Evolutionary conservation across 768 basidiomycete genomes (phyloP).

Genomic region (Sporobolomyces phaffii): DNA sequence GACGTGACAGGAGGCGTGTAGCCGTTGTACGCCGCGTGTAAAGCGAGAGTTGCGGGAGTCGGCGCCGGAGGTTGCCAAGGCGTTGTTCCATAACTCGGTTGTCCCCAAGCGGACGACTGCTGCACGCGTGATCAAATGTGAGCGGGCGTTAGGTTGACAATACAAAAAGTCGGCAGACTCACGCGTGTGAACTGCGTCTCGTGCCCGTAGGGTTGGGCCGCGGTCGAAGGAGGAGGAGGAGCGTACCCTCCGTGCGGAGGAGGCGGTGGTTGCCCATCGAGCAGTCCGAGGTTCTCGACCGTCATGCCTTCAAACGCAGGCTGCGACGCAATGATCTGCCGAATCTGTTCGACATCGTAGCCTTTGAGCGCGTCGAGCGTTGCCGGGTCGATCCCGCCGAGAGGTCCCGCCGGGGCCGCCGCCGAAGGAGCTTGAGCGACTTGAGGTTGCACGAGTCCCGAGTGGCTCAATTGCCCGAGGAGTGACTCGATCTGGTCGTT

Average conservation of each 20-base stretch:
- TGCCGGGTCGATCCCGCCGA: not conserved
- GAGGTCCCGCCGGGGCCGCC: not conserved
- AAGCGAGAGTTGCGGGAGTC: too few relatives aligned
- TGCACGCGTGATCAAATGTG: too few relatives aligned
- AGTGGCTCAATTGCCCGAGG: constrained; percentile 15
- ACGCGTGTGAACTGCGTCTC: too few relatives aligned
- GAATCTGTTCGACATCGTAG: constrained; percentile 8
- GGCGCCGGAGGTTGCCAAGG: constrained; percentile 2
- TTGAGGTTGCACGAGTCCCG: not conserved
- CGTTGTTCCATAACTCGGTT: not conserved
- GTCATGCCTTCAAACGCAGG: constrained; percentile 2
- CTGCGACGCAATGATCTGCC: not conserved
- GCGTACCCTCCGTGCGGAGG: not conserved
- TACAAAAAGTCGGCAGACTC: not conserved
- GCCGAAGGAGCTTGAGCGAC: not conserved
- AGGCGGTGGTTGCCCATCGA: not conserved
- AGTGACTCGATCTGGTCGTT: constrained; percentile 21
- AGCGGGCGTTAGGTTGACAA: not conserved
- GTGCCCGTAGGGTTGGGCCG: too few relatives aligned
- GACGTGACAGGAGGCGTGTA: constrained; percentile 33
- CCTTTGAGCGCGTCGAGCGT: constrained; percentile 8
- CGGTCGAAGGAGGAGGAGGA: too few relatives aligned
- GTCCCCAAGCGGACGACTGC: not conserved
- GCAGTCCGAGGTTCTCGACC: constrained; percentile 16
- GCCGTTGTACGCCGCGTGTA: constrained; percentile 23